Evolutionary conservation across 2,329 filamentous ascomycete species (phyloP).

Genomic region (Arthrobotrys pseudoclavata): DNA sequence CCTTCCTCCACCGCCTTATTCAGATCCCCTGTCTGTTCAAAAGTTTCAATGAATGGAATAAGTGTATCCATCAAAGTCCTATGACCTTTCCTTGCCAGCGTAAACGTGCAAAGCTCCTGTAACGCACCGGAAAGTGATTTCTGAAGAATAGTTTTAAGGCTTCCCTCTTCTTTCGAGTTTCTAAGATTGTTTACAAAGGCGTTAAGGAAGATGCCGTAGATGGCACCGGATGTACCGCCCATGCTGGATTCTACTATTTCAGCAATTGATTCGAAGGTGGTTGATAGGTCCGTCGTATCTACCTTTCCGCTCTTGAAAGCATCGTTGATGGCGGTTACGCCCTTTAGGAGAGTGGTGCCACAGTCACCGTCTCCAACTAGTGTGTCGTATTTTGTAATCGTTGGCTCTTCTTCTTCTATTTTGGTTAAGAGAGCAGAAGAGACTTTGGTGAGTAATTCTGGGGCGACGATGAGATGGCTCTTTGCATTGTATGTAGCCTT

Average conservation of each 20-base stretch:
- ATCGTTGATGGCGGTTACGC: slow-evolving; percentile 66
- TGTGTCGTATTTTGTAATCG: slow-evolving; percentile 77
- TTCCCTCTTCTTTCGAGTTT: slow-evolving; percentile 62
- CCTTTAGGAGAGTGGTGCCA: slow-evolving; percentile 67
- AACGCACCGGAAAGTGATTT: slow-evolving; percentile 65
- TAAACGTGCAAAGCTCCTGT: slow-evolving; percentile 70
- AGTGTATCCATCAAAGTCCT: slow-evolving; percentile 73
- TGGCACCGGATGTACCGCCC: slow-evolving; percentile 65
- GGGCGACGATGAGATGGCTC: neutral
- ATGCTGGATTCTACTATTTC: slow-evolving; percentile 70
- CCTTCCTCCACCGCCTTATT: slow-evolving; percentile 73
- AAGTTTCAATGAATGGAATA: slow-evolving; percentile 70
- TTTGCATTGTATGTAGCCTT: slow-evolving; percentile 26
- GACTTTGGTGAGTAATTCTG: slow-evolving; percentile 17
- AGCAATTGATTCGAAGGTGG: slow-evolving; percentile 69
- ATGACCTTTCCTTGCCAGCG: slow-evolving; percentile 72
- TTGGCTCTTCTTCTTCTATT: slow-evolving; percentile 77
- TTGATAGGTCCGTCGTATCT: slow-evolving; percentile 66
- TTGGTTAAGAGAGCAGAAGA: slow-evolving; percentile 68
- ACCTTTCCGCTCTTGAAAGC: slow-evolving; percentile 70
- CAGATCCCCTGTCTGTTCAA: slow-evolving; percentile 70
- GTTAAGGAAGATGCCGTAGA: slow-evolving; percentile 64
- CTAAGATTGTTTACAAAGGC: slow-evolving; percentile 64
- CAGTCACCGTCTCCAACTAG: slow-evolving; percentile 66
- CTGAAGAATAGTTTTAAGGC: slow-evolving; percentile 33